These are phyloP conservation scores for Exophiala phaeomuriformis DNA, from an alignment of 2,329 filamentous ascomycete species.

Conservation along the genomic window DNA sequence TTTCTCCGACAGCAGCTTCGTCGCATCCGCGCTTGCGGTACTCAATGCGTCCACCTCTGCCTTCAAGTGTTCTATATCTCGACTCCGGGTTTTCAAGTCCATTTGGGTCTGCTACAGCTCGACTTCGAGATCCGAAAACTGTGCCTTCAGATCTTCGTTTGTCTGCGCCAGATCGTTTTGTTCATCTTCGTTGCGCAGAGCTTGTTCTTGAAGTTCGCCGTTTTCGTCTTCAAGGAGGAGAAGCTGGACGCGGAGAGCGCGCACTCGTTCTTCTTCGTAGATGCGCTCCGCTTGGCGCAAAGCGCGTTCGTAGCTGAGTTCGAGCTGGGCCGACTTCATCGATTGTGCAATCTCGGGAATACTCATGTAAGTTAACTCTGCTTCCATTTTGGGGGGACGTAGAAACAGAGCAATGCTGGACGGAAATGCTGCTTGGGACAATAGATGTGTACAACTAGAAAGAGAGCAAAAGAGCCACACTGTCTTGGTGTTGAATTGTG, in stretches of 20 bases:
- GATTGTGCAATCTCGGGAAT: constrained; percentile 18
- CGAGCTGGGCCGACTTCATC: constrained; percentile 50
- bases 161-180: constrained; percentile 45
- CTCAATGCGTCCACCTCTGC: constrained; percentile 65
- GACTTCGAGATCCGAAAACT: constrained; percentile 35
- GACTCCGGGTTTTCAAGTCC: constrained; percentile 45
- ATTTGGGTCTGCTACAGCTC: constrained; percentile 46
- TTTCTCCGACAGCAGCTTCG: constrained; percentile 62
- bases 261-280: constrained; percentile 65
- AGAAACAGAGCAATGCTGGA: neutral
- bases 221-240: constrained; percentile 70
- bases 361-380: constrained; percentile 16
- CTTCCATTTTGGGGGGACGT: constrained; percentile 15
- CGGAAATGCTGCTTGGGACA: neutral
- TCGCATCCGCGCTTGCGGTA: constrained; percentile 59
- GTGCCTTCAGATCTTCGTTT: constrained; percentile 42
- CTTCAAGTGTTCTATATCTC: constrained; percentile 52
- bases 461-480: no score
- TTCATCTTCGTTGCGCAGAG: constrained; percentile 51
- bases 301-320: constrained; percentile 62
- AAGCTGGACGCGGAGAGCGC: constrained; percentile 61
- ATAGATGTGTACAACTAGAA: neutral
- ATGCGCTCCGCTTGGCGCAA: constrained; percentile 60
- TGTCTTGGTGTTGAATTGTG: no score
- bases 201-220: constrained; percentile 56